Percentiles rank a stretch among this genome's conserved stretches.
Conservation (phyloP, 2,329 filamentous ascomycete species). For the Aureobasidium sp. region DNA sequence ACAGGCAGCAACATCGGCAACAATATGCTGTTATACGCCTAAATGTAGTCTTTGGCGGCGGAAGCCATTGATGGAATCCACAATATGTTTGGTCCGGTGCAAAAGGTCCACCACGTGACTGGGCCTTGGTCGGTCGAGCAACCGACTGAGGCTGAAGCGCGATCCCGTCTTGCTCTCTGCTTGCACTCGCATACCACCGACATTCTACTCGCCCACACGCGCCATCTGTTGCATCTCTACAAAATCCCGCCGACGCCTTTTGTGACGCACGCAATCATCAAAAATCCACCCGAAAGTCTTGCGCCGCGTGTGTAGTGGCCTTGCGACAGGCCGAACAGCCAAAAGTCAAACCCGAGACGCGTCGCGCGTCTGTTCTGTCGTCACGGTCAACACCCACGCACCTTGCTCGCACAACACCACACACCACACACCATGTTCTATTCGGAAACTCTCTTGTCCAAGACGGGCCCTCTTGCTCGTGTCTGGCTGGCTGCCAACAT, state of each 20-base stretch:
- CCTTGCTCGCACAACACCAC: neutral
- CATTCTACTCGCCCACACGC: neutral
- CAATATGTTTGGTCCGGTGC: neutral
- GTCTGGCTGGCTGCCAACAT: conserved; percentile 98
- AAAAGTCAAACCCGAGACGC: neutral
- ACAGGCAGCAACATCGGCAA: no score
- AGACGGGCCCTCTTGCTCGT: conserved; percentile 92
- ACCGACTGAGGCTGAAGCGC: neutral
- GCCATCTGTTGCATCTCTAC: neutral
- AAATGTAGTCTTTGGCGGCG: no score
- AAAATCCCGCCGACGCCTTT: neutral
- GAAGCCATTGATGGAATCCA: neutral
- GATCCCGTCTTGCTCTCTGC: neutral
- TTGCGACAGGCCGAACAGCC: neutral
- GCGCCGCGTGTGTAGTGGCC: neutral
- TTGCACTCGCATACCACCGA: neutral
- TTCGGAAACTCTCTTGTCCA: conserved; percentile 88
- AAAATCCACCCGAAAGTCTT: neutral
- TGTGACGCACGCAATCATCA: neutral
- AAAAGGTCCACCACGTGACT: neutral
- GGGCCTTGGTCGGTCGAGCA: neutral
- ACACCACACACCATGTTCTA: conserved; percentile 68
- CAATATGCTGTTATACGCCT: no score
- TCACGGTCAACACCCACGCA: conserved; percentile 10
- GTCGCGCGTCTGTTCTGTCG: conserved; percentile 3